phyloP scores from a whole-genome alignment of 176 grass and related monocot genomes.

The Eragrostis curvula region DNA sequence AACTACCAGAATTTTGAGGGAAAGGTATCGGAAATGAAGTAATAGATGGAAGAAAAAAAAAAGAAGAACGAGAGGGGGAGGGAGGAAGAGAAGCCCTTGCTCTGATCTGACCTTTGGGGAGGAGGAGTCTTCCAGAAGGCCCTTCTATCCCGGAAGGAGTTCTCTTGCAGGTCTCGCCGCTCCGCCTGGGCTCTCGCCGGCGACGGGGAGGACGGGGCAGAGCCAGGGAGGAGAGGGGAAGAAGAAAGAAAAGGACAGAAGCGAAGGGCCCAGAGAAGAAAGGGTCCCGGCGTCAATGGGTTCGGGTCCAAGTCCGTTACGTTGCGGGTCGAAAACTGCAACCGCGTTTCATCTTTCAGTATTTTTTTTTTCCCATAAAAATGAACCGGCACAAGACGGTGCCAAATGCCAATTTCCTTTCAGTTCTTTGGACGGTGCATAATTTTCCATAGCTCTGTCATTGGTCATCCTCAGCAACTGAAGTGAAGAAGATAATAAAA shows the following conservation, averaged over 20 bases:
- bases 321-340: slow-evolving; percentile 49
- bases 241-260: not conserved
- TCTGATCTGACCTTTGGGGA: slow-evolving; percentile 52
- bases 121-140: not conserved
- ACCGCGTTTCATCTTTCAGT: slow-evolving; percentile 24
- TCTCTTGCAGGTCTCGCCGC: not conserved
- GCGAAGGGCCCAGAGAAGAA: slow-evolving; percentile 27
- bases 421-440: no score
- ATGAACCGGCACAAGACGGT: no score
- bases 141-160: not conserved
- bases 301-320: slow-evolving; percentile 26
- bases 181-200: slow-evolving; percentile 40
- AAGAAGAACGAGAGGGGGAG: not conserved
- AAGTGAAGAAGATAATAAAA: no score
- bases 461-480: no score
- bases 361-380: no score
- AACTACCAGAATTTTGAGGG: not conserved
- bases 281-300: not conserved
- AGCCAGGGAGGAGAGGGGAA: not conserved
- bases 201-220: not conserved
- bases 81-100: not conserved
- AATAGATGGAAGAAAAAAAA: not conserved
- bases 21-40: not conserved
- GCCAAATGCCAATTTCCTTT: no score
- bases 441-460: no score